phyloP scores from a whole-genome alignment of 1,284 basidiomycete genomes.

The Quambalaria eucalypti region DNA sequence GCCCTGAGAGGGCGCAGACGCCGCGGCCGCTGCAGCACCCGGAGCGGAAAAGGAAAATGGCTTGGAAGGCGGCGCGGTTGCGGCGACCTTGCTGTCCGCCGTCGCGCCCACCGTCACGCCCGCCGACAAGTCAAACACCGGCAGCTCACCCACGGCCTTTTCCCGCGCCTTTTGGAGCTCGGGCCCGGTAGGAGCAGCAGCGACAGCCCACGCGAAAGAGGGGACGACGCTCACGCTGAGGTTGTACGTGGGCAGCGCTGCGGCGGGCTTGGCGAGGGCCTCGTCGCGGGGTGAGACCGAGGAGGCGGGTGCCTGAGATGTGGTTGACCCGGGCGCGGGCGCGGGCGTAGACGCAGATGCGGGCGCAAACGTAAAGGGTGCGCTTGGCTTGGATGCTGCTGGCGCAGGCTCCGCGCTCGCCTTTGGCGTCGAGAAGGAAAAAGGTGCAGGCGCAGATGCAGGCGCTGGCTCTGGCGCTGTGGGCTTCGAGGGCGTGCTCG shows the following conservation, averaged over 20 bases:
- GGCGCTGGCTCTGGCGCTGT: neutral
- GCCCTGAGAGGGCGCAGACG: no score
- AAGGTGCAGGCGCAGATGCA: neutral
- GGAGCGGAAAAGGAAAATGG: no score
- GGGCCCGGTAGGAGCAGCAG: no score
- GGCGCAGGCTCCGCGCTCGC: neutral
- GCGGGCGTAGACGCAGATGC: neutral
- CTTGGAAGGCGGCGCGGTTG: no score
- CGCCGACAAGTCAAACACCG: no score
- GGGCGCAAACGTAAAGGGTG: neutral
- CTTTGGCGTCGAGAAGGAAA: neutral
- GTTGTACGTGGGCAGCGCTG: neutral
- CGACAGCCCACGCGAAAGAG: no score
- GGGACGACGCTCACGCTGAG: no score
- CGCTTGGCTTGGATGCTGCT: neutral
- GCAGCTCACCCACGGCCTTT: no score
- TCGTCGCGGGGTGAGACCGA: neutral
- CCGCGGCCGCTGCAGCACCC: neutral
- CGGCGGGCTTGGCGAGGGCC: neutral
- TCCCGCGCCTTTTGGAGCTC: no score
- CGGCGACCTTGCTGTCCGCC: no score
- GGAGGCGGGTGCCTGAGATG: neutral
- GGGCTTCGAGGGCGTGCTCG: neutral
- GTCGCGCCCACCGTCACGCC: no score
- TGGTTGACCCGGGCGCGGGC: neutral